Conservation (phyloP, 2,329 filamentous ascomycete genomes). For the Penicillium sp. region DNA sequence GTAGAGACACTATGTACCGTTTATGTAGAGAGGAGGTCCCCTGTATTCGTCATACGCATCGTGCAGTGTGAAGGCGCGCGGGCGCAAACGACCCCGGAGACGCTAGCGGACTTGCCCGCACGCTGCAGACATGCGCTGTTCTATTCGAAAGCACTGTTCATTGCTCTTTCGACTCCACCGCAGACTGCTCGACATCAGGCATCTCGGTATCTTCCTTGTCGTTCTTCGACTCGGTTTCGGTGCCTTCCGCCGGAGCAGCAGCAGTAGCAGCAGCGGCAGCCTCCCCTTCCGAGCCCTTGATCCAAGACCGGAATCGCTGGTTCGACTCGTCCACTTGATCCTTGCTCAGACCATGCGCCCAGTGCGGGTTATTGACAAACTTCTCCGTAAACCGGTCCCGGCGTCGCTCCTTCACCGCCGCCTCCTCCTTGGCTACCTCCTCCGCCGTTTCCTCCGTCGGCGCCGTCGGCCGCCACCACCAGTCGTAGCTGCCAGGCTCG, state of each 20-base stretch:
- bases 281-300: no score
- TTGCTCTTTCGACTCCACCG: no score
- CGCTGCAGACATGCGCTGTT: no score
- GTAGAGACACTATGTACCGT: no score
- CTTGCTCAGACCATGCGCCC: conserved; percentile 44
- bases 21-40: no score
- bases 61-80: no score
- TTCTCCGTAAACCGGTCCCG: conserved; percentile 44
- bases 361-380: conserved; percentile 46
- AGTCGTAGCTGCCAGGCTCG: conserved; percentile 61
- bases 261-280: no score
- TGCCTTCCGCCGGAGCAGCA: no score
- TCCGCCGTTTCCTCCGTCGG: conserved; percentile 24
- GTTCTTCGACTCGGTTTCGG: conserved; percentile 8
- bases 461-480: conserved; percentile 49
- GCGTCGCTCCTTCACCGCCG: conserved; percentile 35
- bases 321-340: conserved; percentile 44
- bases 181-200: conserved; percentile 28
- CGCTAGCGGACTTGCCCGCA: no score
- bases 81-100: no score
- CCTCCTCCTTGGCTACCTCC: conserved; percentile 29
- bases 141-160: no score
- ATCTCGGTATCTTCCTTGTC: conserved; percentile 25
- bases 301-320: conserved; percentile 42
- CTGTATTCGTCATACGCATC: no score